phyloP scores from a whole-genome alignment of 176 grass and related monocot genomes.

The Guadua angustifolia region DNA sequence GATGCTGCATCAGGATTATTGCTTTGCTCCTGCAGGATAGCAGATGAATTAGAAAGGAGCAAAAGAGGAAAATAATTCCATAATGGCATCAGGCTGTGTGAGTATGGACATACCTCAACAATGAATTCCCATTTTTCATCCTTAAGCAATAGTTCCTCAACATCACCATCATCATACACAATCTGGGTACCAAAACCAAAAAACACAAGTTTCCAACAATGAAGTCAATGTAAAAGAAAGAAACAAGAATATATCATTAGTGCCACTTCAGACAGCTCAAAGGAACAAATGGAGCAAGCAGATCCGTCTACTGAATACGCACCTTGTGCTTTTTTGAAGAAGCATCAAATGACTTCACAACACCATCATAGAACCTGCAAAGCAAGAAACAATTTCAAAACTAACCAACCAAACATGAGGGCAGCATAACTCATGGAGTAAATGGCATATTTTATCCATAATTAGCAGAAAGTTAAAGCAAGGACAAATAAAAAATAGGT shows the following conservation, averaged over 20 bases:
- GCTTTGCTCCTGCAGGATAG: constrained; percentile 48
- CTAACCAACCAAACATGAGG: constrained; percentile 19
- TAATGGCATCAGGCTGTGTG: neutral
- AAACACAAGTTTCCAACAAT: neutral
- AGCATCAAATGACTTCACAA: constrained; percentile 48
- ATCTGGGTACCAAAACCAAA: constrained; percentile 51
- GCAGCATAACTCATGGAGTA: constrained; percentile 26
- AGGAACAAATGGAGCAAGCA: neutral
- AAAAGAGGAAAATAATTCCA: neutral
- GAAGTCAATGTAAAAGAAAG: neutral
- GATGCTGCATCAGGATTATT: constrained; percentile 41
- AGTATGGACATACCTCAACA: constrained; percentile 46
- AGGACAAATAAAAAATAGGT: neutral
- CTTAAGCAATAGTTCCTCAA: constrained; percentile 59
- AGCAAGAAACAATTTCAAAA: constrained; percentile 43
- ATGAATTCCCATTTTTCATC: constrained; percentile 71
- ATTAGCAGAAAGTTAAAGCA: constrained; percentile 8
- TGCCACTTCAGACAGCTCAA: constrained; percentile 25
- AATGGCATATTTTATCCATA: constrained; percentile 13
- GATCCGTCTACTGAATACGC: neutral
- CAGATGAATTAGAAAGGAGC: constrained; percentile 31
- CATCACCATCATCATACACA: constrained; percentile 82
- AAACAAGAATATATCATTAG: neutral
- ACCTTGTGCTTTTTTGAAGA: constrained; percentile 74
- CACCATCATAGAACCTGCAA: constrained; percentile 79